Percentiles rank a stretch among this genome's conserved stretches.
Conservation (phyloP, 345 rosid species). For the Punica granatum region DNA sequence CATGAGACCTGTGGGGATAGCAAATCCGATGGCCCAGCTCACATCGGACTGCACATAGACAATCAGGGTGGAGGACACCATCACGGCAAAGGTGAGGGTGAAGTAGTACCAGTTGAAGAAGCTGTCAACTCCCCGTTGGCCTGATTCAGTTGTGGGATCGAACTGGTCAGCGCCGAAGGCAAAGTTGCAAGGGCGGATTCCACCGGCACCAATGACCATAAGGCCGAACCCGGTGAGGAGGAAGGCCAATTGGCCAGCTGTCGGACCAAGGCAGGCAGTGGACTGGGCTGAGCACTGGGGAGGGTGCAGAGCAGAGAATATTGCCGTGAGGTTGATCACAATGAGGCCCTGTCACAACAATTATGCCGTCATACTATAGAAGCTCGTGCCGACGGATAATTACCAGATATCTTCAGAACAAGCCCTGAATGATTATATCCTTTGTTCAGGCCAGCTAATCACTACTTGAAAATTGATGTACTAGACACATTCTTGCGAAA, state of each 20-base stretch:
- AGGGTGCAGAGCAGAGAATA: conserved; percentile 48
- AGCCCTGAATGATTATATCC: too few relatives aligned
- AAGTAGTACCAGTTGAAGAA: conserved; percentile 31
- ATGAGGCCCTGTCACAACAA: neutral
- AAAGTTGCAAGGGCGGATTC: conserved; percentile 23
- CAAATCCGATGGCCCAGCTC: conserved; percentile 30
- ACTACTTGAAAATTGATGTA: conserved; percentile 1
- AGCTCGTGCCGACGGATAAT: conserved; percentile 4
- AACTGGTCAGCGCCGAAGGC: conserved; percentile 35
- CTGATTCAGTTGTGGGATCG: conserved; percentile 11
- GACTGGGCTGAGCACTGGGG: conserved; percentile 22
- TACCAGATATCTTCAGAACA: conserved; percentile 13
- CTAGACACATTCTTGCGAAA: neutral
- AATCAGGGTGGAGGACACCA: conserved; percentile 17
- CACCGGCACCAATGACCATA: conserved; percentile 25
- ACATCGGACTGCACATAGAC: conserved; percentile 24
- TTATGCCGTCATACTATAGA: neutral
- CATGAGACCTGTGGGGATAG: conserved; percentile 21
- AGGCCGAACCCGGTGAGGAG: conserved; percentile 23
- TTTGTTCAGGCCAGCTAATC: too few relatives aligned
- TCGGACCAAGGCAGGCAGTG: conserved; percentile 36
- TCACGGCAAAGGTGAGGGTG: conserved; percentile 10
- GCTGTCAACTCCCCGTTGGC: conserved; percentile 17
- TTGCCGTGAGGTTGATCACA: neutral
- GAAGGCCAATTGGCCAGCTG: conserved; percentile 35